These are phyloP conservation scores for Alternaria conjuncta DNA, from an alignment of 2,329 filamentous ascomycete species.

Conservation along the genomic window DNA sequence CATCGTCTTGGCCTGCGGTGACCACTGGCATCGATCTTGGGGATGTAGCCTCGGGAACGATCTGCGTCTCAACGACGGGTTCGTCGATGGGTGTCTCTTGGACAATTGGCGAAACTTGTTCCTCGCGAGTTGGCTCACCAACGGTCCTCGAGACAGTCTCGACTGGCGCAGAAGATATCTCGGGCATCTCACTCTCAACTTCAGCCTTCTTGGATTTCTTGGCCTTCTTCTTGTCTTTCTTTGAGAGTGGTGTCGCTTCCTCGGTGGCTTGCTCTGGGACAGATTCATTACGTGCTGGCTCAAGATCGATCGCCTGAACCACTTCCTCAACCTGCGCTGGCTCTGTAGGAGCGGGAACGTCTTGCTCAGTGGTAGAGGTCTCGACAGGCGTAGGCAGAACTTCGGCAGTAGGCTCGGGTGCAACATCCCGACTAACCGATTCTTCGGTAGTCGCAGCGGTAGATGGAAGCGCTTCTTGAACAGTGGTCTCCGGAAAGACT, in stretches of 20 bases:
- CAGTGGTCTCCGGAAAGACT: constrained; percentile 1
- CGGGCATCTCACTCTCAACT: constrained; percentile 9
- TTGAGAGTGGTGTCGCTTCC: constrained; percentile 16
- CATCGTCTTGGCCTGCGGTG: neutral
- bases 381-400: neutral
- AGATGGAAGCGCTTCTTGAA: neutral
- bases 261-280: neutral
- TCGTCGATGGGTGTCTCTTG: constrained; percentile 1
- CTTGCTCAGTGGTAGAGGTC: neutral
- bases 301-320: neutral
- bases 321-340: neutral
- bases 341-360: neutral
- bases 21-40: constrained; percentile 7
- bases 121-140: neutral
- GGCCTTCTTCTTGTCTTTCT: constrained; percentile 35
- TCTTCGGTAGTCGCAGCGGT: neutral
- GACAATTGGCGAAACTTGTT: neutral
- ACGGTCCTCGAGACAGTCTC: constrained; percentile 4
- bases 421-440: neutral
- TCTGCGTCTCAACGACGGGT: neutral
- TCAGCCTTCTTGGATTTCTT: constrained; percentile 28
- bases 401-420: neutral
- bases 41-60: neutral
- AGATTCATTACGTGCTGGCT: neutral
- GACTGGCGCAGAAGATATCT: neutral